Base-by-base conservation (phyloP, 1,284 basidiomycete genomes). In the Ceratobasidium theobromae region DNA sequence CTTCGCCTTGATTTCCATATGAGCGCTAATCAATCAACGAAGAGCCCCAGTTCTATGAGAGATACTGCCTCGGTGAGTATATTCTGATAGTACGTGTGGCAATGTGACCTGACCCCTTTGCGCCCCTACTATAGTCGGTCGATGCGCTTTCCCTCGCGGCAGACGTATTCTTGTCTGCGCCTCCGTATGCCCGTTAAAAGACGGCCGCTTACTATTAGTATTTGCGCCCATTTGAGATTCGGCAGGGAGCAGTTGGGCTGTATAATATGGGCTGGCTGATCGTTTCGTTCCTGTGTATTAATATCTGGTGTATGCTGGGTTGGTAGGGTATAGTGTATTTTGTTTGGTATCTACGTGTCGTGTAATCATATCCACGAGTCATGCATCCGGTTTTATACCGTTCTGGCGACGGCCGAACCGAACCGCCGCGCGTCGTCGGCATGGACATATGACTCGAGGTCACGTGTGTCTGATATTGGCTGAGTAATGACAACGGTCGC, bases 361-460 rank as follows among this genome's bases (percentile, higher is more conserved):
- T n/a, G n/a, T n/a, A n/a, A n/a, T n/a, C n/a, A n/a, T n/a, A n/a
- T n/a, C n/a, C n/a, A n/a, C 32, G 27, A 30, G 30, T 45, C 23
- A 46, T 48, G n/a, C n/a, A n/a, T n/a, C n/a, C n/a, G 38, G 35
- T 6, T 3, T 8, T 41, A 4, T 14, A 38, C 54, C n/a, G 33
- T 8, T 23, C 33, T 16, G 43, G 27, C 16, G 8, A 6, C 48
- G n/a, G 27, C 11, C 9, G 21, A 45, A 57, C 23, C 53, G 35
- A 38, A 30, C 46, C 25, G 43, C 45, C 32, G 30, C 57, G 45
- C 57, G 46, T 38, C 54, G 40, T 18, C 57, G 57, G 57, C 57
- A 60, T 21, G 40, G 27, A 58, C 16, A 45, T 8, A 60, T 60
- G 57, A 60, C 57, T 60, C 57, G 28, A 21, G 27, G 41, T 46